These are phyloP conservation scores for Colletotrichum brevisporum DNA, from an alignment of 2,329 filamentous ascomycete species.

Conservation along the genomic window DNA sequence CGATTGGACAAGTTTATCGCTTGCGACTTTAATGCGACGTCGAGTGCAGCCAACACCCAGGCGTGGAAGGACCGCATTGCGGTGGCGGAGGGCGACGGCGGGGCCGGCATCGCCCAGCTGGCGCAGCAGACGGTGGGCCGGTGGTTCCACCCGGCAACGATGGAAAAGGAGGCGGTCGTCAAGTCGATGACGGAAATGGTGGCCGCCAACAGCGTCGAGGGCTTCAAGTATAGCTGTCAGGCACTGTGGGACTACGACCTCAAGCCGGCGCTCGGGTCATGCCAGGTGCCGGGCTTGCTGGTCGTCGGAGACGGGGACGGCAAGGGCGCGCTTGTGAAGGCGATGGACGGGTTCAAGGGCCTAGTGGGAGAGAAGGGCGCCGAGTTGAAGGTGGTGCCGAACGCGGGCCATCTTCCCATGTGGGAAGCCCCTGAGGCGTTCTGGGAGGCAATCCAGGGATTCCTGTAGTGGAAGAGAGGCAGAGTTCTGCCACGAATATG, in stretches of 20 bases:
- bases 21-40: constrained; percentile 84
- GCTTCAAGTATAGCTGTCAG: constrained; percentile 77
- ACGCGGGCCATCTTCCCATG: constrained; percentile 88
- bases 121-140: constrained; percentile 79
- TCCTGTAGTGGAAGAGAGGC: constrained; percentile 58
- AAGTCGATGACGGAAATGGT: constrained; percentile 78
- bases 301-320: constrained; percentile 82
- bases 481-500: not conserved
- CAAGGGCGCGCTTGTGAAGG: constrained; percentile 78
- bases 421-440: constrained; percentile 80
- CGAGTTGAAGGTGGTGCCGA: constrained; percentile 75
- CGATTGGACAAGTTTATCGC: constrained; percentile 75
- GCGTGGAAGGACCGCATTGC: constrained; percentile 85
- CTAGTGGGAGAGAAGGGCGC: constrained; percentile 68
- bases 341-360: constrained; percentile 81
- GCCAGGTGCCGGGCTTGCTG: constrained; percentile 73
- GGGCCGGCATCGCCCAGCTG: constrained; percentile 73
- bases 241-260: constrained; percentile 82
- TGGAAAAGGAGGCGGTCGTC: constrained; percentile 61
- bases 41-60: constrained; percentile 80
- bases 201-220: constrained; percentile 75
- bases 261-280: constrained; percentile 66
- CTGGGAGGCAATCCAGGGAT: constrained; percentile 72
- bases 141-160: constrained; percentile 79
- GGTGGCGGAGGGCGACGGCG: constrained; percentile 71